Evolutionary conservation across 176 grass and related monocot genomes (phyloP).

Genomic region (Typha latifolia): DNA sequence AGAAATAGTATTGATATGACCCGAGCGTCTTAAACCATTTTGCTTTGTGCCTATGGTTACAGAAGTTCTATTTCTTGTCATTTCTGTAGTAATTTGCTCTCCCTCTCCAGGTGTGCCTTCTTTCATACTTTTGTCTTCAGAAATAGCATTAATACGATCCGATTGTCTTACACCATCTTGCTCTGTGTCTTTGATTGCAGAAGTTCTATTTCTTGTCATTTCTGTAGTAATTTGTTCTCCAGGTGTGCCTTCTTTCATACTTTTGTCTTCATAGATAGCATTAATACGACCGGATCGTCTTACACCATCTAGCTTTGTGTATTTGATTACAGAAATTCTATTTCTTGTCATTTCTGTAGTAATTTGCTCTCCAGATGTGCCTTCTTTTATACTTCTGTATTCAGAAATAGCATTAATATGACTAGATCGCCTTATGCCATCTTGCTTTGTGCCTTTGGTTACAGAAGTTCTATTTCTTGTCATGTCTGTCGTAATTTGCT

Average conservation of each 20-base stretch:
- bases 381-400: too few species aligned
- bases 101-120: not conserved
- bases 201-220: not conserved
- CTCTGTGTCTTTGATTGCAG: not conserved
- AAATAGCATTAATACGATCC: not conserved
- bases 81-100: not conserved
- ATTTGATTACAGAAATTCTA: constrained; percentile 25
- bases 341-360: constrained; percentile 8
- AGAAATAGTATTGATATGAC: not conserved
- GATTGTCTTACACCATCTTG: not conserved
- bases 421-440: not conserved
- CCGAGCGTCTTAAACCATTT: not conserved
- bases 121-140: not conserved
- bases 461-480: not conserved
- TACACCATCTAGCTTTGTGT: constrained; percentile 20
- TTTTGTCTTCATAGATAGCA: not conserved
- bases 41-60: not conserved
- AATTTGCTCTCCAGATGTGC: not conserved
- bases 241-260: constrained; percentile 10
- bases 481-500: constrained; percentile 1
- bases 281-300: constrained; percentile 11
- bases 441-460: constrained; percentile 5
- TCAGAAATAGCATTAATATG: too few species aligned
- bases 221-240: constrained; percentile 4
- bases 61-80: not conserved